Percentiles rank a stretch among this genome's conserved stretches.
These are phyloP conservation scores for Berkeleyomyces rouxiae DNA, from an alignment of 2,329 filamentous ascomycete genomes.

Conservation along the genomic window DNA sequence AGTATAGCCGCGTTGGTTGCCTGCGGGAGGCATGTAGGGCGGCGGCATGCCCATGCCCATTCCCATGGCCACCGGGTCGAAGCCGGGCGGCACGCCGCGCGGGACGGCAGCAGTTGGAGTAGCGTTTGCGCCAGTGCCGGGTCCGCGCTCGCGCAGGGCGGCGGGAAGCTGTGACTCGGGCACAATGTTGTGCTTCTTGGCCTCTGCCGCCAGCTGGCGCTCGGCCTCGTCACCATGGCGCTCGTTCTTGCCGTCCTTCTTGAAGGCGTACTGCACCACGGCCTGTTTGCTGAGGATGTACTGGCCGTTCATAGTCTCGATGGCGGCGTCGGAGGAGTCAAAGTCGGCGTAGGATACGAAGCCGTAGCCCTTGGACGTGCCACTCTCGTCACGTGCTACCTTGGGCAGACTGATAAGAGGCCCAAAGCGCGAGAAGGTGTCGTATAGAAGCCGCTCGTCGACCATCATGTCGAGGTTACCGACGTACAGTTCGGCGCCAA, in stretches of 20 bases:
- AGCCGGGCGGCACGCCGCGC: slow-evolving; percentile 18
- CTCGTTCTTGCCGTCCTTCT: slow-evolving; percentile 97
- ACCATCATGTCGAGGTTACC: slow-evolving; percentile 91
- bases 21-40: background rate
- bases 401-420: slow-evolving; percentile 72
- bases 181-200: slow-evolving; percentile 84
- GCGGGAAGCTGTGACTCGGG: slow-evolving; percentile 63
- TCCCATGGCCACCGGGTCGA: slow-evolving; percentile 19
- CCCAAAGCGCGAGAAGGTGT: slow-evolving; percentile 85
- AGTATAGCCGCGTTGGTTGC: background rate
- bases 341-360: slow-evolving; percentile 91
- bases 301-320: slow-evolving; percentile 85
- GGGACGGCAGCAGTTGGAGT: slow-evolving; percentile 15
- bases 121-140: slow-evolving; percentile 16
- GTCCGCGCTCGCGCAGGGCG: slow-evolving; percentile 40
- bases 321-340: slow-evolving; percentile 81
- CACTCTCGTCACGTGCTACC: slow-evolving; percentile 77
- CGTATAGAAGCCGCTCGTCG: slow-evolving; percentile 88
- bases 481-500: slow-evolving; percentile 92
- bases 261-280: slow-evolving; percentile 94
- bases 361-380: slow-evolving; percentile 84
- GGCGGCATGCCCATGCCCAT: slow-evolving; percentile 11
- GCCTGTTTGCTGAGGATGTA: slow-evolving; percentile 96
- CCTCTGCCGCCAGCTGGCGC: slow-evolving; percentile 76
- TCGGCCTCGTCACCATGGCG: slow-evolving; percentile 90